Base-by-base conservation (phyloP, 106 monocot genomes). In the Allium fistulosum region DNA sequence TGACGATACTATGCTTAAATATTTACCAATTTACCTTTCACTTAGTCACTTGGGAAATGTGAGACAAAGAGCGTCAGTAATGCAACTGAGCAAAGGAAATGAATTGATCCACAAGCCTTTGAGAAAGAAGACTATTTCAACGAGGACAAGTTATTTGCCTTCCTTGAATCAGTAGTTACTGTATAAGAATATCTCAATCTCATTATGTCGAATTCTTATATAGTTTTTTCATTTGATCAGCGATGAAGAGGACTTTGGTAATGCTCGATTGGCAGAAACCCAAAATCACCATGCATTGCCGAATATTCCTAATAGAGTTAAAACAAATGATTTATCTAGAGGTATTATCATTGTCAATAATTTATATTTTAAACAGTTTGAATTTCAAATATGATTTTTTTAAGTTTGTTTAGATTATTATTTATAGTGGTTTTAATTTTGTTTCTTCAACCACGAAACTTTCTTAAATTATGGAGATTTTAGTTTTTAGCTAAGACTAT, bases 61-160 rank as follows among this genome's bases (percentile, higher is more conserved):
- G 84, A 84, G 51, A 62, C 80, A 58, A 80, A 82, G 60, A 72
- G 75, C 49, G 57, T 26, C 66, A 59, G 45, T 59, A 74, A 69
- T 46, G 9, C 46, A 14, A 59, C 48, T 2, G 83, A 81, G 14
- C 26, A 74, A 8, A 78, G 83, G 66, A 99, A 87, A 76, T 79
- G 82, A 49, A 66, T 70, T 26, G 90, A 87, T 71, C 87, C 90
- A 26, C 79, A 90, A 17, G 89, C 79, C 53, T 81, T 99, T 76
- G 92, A 93, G 53, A 99, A 99, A 72, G 92, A 99, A 81, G 93
- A 90, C 27, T 99, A 99, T 53, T 99, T 99, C 53, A 93, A 99
- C 48, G 99, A 83, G 70, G 83, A 99, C 64, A 93, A 93, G 99
- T 93, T 58, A 75, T 71, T 61, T 27, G 2, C 10, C 17, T 46